Base-by-base conservation (phyloP, 2,329 filamentous ascomycete species). In the Zasmidium angulare region DNA sequence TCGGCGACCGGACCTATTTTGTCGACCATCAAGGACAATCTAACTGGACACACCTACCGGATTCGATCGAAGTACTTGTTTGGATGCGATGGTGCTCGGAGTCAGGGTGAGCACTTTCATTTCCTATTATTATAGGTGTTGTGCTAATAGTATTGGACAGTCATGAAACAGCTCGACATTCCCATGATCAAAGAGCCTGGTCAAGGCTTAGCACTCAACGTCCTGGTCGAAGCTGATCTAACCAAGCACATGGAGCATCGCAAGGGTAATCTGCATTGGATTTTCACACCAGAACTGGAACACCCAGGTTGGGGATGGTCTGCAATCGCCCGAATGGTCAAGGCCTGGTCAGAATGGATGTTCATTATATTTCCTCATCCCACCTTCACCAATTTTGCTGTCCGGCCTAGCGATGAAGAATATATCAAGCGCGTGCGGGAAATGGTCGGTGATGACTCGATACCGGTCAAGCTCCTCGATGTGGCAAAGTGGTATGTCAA, bases 281-380 rank as follows among this genome's bases (percentile, higher is more conserved):
- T 85, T 1, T 75, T 87, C 67, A 78, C 81, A 62, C 84, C 85
- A 0, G 71, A 72, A 23, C 60, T 68, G 11, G 79, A 84, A 55
- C 74, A 81, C 55, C 80, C 81, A 0, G 74, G 74, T 0, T 86
- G 82, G 71, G 82, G 77, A 0, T 84, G 81, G 79, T 74, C 75
- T 29, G 72, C 70, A 2, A 71, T 84, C 63, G 75, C 81, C 1
- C 76, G 86, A 22, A 87, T 88, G 84, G 84, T 88, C 3, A 84
- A 82, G 72, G 81, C 84, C 0, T 88, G 85, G 85, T 68, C 82
- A 63, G 82, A 88, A 73, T 88, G 84, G 84, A 71, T 73, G 67
- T 69, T 71, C 58, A 72, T 72, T 55, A 69, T 85, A 17, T 73
- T 86, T 17, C 79, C 82, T 0, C 75, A 75, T 2, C 69, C 70